A percentile compares a stretch with the other conserved stretches of the same genome.
Evolutionary conservation across 805 yeast genomes (phyloP).

Genomic region (Lipomyces kockii): DNA sequence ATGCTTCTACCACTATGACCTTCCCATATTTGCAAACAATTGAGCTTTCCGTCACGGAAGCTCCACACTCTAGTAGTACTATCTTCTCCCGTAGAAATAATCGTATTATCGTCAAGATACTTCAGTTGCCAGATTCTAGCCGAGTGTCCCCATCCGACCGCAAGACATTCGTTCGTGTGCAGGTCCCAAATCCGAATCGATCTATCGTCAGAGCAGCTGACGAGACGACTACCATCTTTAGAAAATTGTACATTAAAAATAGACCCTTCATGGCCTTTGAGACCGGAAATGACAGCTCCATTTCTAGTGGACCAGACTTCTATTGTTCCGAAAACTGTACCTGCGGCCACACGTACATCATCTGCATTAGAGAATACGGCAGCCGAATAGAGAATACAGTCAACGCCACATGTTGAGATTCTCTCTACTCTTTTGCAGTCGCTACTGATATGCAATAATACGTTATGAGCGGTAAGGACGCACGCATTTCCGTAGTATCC

Average conservation of each 20-base stretch:
- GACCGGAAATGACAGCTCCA: slow-evolving; percentile 54
- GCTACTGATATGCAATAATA: slow-evolving; percentile 52
- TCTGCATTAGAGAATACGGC: slow-evolving; percentile 56
- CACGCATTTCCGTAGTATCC: slow-evolving; percentile 50
- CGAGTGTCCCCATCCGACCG: slow-evolving; percentile 95
- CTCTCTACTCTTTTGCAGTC: slow-evolving; percentile 11
- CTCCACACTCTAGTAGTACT: slow-evolving; percentile 82
- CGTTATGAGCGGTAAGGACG: slow-evolving; percentile 81
- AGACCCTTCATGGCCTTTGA: slow-evolving; percentile 87
- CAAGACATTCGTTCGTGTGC: slow-evolving; percentile 58
- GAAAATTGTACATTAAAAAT: slow-evolving; percentile 80
- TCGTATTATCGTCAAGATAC: slow-evolving; percentile 52
- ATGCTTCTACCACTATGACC: slow-evolving; percentile 84
- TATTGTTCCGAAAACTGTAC: slow-evolving; percentile 91
- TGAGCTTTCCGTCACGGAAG: slow-evolving; percentile 47
- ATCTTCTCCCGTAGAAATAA: slow-evolving; percentile 83
- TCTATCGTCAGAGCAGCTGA: slow-evolving; percentile 93
- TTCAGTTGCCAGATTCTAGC: slow-evolving; percentile 89
- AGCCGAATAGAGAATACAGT: slow-evolving; percentile 78
- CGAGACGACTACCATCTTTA: slow-evolving; percentile 56
- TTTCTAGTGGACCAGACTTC: slow-evolving; percentile 69
- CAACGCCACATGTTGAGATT: slow-evolving; percentile 38
- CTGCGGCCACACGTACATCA: slow-evolving; percentile 71
- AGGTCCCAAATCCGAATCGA: slow-evolving; percentile 79
- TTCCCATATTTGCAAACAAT: slow-evolving; percentile 57